Evolutionary conservation across 2,329 filamentous ascomycete species (phyloP), one percentile per base, ranked within the genome.

Genomic region (Alternaria sp.): DNA sequence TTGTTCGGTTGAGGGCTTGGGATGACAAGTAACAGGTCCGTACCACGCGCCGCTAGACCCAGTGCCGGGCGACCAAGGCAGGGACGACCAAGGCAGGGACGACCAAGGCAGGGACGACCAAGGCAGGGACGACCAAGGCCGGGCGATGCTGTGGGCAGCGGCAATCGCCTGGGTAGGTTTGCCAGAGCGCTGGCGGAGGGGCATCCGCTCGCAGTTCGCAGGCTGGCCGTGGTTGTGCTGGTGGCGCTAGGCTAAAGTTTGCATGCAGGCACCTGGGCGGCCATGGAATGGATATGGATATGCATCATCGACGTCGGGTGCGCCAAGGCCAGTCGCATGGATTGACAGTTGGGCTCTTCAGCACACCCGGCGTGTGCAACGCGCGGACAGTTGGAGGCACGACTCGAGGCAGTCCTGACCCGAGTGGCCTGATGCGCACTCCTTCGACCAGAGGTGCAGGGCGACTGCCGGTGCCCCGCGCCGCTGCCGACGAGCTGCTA

Each of bases 381-480:
- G 45, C 43, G 9, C 15, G 8, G 28, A 33, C 28, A 33, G 12
- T 33, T 33, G 28, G 11, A 18, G n/a, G 30, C 21, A 43, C 30
- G 26, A 25, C 18, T 41, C 37, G 37, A 41, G 37, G 37, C 37
- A 41, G 37, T 41, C 37, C 33, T 49, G 26, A 30, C 10, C 21
- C 25, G 25, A 30, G 46, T 46, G 47, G 55, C 47, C 28, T 58
- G 55, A 47, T 33, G 28, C 25, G 37, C 49, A 37, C 33, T 37
- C 33, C 33, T 37, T 37, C 33, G 33, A 37, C 33, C 33, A 37
- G 33, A 37, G 33, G 33, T 37, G 33, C 20, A 53, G 20, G 20
- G 28, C 49, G 49, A 51, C 60, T 59, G 49, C 55, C 49, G 55
- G 30, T 44, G 49, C 55, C 60, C 60, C 60, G 55, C 55, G 23